Evolutionary conservation across 495 filamentous ascomycete species (phyloP), one percentile per base, ranked within the genome.

Genomic region (Penicillium tannophilum): DNA sequence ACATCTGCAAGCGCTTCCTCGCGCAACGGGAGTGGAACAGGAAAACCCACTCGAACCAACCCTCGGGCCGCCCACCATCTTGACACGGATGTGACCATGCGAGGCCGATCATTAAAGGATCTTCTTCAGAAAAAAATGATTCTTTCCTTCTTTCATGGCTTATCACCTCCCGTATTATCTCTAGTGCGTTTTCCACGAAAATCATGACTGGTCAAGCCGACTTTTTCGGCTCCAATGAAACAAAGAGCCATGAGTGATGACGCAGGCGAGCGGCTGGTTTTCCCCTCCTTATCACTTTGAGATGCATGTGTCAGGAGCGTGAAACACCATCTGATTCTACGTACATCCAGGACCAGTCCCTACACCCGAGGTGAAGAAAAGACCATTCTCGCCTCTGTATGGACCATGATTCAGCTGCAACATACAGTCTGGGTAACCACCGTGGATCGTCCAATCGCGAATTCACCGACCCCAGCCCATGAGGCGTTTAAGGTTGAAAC

Each of bases 61-160:
- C 26, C 42, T 52, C 56, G 39, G 39, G 49, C 58, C 41, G 45
- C 58, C 58, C 49, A 54, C 62, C 59, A 53, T 39, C 56, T 52
- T 54, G 52, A 55, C 45, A 47, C 47, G 49, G 44, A 45, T 53
- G 49, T 43, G 46, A 58, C 64, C 55, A 67, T 62, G 61, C 58
- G 41, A 59, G 59, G 64, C 52, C 54, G 60, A 66, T 66, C 63
- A 63, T 57, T 30, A 35, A 33, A 44, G 26, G 50, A 49, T 48
- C 45, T 63, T 59, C 53, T 46, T 55, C 47, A 43, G 33, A 16
- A 31, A 31, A 31, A 43, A 31, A 50, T 31, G 26, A 50, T 26
- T 50, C 12, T 7, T 24, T 53, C 42, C n/a, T 28, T n/a, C 28
- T 52, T 36, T 52, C 39, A 41, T n/a, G 14, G 39, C 14, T 16